These are phyloP conservation scores for Abrus pulchellus DNA, from an alignment of 306 rosid species.

Conservation along the genomic window DNA sequence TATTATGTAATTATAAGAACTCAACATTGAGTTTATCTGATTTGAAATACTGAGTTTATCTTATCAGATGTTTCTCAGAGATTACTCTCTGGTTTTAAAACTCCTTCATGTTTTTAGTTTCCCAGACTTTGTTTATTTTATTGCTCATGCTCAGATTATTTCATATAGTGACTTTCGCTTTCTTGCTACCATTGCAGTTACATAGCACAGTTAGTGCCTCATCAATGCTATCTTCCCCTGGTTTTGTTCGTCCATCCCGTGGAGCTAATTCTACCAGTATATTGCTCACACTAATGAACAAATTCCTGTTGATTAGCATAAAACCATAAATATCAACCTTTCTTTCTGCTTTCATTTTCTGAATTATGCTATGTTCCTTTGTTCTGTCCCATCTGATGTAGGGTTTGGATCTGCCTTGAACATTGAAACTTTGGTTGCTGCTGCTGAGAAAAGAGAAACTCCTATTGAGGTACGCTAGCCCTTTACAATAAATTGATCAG, in stretches of 20 bases:
- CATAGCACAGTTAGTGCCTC: slow-evolving; percentile 62
- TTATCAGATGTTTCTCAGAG: background rate
- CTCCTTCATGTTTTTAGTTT: background rate
- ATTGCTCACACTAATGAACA: slow-evolving; percentile 38
- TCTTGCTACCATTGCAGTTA: slow-evolving; percentile 58
- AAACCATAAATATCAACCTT: slow-evolving; percentile 1
- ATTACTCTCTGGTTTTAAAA: background rate
- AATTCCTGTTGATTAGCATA: background rate
- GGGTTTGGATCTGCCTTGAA: slow-evolving; percentile 99
- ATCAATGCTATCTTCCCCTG: slow-evolving; percentile 74
- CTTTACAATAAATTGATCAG: slow-evolving; percentile 28
- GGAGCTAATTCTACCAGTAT: slow-evolving; percentile 80
- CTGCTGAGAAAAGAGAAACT: slow-evolving; percentile 97
- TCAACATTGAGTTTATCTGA: no score
- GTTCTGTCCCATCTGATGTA: slow-evolving; percentile 49
- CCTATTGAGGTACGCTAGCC: slow-evolving; percentile 79
- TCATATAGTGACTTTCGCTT: background rate
- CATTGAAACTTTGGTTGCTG: slow-evolving; percentile 94
- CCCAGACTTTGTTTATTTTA: background rate
- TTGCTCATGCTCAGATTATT: background rate
- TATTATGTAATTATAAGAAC: no score
- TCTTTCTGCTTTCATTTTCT: slow-evolving; percentile 42
- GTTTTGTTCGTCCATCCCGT: slow-evolving; percentile 82
- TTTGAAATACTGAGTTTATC: no score
- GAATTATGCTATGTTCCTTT: slow-evolving; percentile 1